Conservation (phyloP, 2,329 filamentous ascomycete genomes). For the Pestalotiopsis sp. region DNA sequence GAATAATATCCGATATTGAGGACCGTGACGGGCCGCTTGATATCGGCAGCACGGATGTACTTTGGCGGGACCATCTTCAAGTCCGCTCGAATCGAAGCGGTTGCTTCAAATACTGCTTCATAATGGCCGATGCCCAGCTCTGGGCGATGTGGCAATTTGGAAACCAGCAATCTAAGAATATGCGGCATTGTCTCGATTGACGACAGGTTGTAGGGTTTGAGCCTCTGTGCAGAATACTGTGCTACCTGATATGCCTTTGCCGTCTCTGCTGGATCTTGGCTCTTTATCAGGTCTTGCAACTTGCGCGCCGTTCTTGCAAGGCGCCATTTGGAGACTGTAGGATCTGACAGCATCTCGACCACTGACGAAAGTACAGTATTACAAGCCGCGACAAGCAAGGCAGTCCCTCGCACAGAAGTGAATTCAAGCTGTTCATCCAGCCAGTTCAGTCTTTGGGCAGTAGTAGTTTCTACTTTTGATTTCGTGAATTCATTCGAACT, state of each 20-base stretch:
- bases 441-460: not conserved
- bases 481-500: not conserved
- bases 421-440: not conserved
- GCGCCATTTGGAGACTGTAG: not conserved
- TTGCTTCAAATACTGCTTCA: conserved; percentile 25
- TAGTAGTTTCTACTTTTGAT: not conserved
- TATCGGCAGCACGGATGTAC: conserved; percentile 22
- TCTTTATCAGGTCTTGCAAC: not conserved
- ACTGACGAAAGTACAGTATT: not conserved
- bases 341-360: not conserved
- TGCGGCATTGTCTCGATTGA: not conserved
- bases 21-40: conserved; percentile 31
- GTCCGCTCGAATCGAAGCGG: conserved; percentile 27
- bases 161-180: conserved; percentile 1
- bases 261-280: not conserved
- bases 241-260: not conserved
- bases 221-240: not conserved
- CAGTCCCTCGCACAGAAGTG: not conserved
- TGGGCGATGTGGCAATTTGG: conserved; percentile 9
- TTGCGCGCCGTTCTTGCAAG: not conserved
- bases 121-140: conserved; percentile 21
- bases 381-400: not conserved
- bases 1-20: conserved; percentile 28
- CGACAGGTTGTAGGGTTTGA: not conserved
- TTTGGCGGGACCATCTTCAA: conserved; percentile 27